Evolutionary conservation across 2,329 filamentous ascomycete genomes (phyloP).

Genomic region (Microcyclosporella mali): DNA sequence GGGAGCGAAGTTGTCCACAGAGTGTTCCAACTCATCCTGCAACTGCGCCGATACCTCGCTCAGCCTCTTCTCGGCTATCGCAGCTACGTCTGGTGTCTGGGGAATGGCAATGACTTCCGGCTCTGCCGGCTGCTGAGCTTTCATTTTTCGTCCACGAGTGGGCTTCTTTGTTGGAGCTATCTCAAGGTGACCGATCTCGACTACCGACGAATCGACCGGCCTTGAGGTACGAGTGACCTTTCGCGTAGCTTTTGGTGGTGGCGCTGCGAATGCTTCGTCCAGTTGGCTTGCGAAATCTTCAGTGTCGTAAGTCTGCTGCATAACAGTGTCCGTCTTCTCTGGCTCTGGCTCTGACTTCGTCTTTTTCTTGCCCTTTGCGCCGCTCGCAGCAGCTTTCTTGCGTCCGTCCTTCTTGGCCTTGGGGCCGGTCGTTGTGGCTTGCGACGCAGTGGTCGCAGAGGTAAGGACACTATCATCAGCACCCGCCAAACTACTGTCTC

Average conservation of each 20-base stretch:
- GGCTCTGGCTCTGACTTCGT: constrained; percentile 1
- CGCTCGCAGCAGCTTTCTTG: constrained; percentile 42
- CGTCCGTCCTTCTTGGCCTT: constrained; percentile 32
- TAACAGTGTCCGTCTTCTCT: constrained; percentile 12
- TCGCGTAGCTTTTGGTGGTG: constrained; percentile 14
- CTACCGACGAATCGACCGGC: constrained; percentile 25
- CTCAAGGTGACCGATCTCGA: constrained; percentile 24
- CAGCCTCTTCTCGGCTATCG: constrained; percentile 10
- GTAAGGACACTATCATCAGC: constrained; percentile 54
- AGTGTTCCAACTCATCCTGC: constrained; percentile 30
- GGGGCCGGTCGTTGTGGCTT: constrained; percentile 25
- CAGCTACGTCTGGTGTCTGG: constrained; percentile 13
- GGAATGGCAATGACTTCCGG: constrained; percentile 14
- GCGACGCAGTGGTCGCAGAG: constrained; percentile 37
- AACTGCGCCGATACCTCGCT: constrained; percentile 27
- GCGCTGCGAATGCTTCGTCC: constrained; percentile 10
- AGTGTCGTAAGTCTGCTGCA: constrained; percentile 15
- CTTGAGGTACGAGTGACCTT: constrained; percentile 21
- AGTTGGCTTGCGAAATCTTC: constrained; percentile 3
- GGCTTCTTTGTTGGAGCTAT: constrained; percentile 24
- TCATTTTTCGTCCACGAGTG: constrained; percentile 26
- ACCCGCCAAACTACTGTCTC: constrained; percentile 26
- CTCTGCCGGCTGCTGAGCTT: constrained; percentile 24
- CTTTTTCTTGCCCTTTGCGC: constrained; percentile 32
- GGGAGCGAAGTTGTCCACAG: constrained; percentile 20